Percentiles rank a stretch among this genome's conserved stretches.
These are phyloP conservation scores for Ophiostoma novo-ulmi DNA, from an alignment of 2,329 filamentous ascomycete genomes.

Conservation along the genomic window DNA sequence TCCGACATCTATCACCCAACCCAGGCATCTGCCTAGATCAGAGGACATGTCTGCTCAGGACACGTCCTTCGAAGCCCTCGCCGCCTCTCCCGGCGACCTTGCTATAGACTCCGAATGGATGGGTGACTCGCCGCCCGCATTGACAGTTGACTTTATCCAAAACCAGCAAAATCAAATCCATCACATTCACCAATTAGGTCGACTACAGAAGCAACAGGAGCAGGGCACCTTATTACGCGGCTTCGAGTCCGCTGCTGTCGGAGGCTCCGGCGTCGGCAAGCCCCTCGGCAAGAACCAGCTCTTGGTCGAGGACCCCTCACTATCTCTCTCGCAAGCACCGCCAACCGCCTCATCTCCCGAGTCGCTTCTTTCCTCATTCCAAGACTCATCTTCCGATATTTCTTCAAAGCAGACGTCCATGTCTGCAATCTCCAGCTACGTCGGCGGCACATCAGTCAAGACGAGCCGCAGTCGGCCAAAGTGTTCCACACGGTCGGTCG, in stretches of 20 bases:
- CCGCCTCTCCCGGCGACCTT: conserved; percentile 28
- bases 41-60: conserved; percentile 27
- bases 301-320: conserved; percentile 23
- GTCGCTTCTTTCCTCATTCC: conserved; percentile 34
- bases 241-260: conserved; percentile 16
- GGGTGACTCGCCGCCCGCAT: conserved; percentile 28
- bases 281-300: conserved; percentile 17
- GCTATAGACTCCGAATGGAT: conserved; percentile 29
- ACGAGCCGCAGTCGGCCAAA: conserved; percentile 30
- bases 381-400: conserved; percentile 48
- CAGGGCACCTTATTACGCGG: conserved; percentile 5
- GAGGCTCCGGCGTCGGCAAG: conserved; percentile 4
- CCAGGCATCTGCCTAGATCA: conserved; percentile 2
- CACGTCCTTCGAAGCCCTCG: conserved; percentile 28
- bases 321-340: conserved; percentile 21
- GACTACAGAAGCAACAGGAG: conserved; percentile 9
- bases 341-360: conserved; percentile 27
- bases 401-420: conserved; percentile 34
- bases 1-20: neutral
- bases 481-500: conserved; percentile 24
- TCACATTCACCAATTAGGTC: conserved; percentile 16
- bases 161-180: conserved; percentile 24
- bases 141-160: conserved; percentile 29
- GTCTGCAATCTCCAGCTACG: conserved; percentile 26
- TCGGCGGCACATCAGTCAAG: conserved; percentile 21